Evolutionary conservation across 1,139 yeast genomes (phyloP).

Genomic region (Suhomyces atakaporum): DNA sequence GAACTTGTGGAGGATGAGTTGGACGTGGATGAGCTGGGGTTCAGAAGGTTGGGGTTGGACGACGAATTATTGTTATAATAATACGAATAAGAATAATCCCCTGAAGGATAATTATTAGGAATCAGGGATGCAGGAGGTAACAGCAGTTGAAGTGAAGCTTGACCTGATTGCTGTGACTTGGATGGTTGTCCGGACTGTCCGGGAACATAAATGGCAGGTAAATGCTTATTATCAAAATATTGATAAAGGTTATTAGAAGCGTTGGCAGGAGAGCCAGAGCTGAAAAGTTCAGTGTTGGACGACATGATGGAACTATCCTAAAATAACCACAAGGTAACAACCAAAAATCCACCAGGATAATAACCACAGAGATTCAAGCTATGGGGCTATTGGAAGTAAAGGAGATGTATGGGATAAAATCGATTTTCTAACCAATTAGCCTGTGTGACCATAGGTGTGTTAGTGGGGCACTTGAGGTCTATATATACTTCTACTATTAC

Average conservation of each 20-base stretch:
- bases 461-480: too few species aligned
- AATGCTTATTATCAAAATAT: slow-evolving; percentile 12
- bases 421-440: too few species aligned
- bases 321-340: too few species aligned
- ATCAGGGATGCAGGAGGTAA: slow-evolving; percentile 3
- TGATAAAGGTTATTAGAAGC: slow-evolving; percentile 8
- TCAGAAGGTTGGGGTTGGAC: slow-evolving; percentile 1
- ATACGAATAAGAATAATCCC: slow-evolving; percentile 12
- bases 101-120: slow-evolving; percentile 5
- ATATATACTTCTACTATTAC: too few species aligned
- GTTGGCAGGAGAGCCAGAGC: slow-evolving; percentile 6
- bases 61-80: slow-evolving; percentile 11
- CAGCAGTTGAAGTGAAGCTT: slow-evolving; percentile 2
- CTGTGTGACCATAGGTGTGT: too few species aligned
- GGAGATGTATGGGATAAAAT: too few species aligned
- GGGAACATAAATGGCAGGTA: slow-evolving; percentile 15
- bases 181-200: slow-evolving; percentile 3
- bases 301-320: slow-evolving; percentile 10
- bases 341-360: too few species aligned
- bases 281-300: slow-evolving; percentile 12
- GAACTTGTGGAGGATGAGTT: slow-evolving; percentile 4
- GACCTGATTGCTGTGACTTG: slow-evolving; percentile 5
- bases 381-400: too few species aligned
- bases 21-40: slow-evolving; percentile 3
- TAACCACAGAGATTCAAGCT: too few species aligned